These are phyloP conservation scores for Phaseolus lunatus DNA, from an alignment of 306 rosid genomes.

Conservation along the genomic window DNA sequence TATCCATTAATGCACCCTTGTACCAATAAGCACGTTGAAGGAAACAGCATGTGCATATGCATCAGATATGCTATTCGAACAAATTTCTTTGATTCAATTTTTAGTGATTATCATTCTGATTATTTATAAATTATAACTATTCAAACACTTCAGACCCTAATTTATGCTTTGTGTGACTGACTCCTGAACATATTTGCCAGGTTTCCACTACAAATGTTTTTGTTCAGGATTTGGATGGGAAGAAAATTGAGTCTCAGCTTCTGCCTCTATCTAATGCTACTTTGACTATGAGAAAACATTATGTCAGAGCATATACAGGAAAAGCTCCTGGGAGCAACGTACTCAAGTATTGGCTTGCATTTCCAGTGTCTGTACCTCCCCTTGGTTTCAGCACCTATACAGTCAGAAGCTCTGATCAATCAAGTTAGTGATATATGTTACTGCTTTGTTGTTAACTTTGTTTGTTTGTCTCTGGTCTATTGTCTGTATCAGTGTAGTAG, in stretches of 20 bases:
- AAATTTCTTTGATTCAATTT: neutral
- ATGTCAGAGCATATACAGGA: constrained; percentile 70
- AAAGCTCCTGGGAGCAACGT: constrained; percentile 48
- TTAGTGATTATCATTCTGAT: constrained; percentile 17
- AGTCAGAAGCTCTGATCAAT: constrained; percentile 55
- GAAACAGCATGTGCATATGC: constrained; percentile 18
- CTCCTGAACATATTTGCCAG: constrained; percentile 50
- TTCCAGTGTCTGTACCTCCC: constrained; percentile 79
- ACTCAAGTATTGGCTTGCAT: constrained; percentile 75
- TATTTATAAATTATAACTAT: neutral
- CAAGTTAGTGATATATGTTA: constrained; percentile 41
- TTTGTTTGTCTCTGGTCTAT: constrained; percentile 13
- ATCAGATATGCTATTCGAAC: constrained; percentile 27
- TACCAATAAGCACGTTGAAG: constrained; percentile 4
- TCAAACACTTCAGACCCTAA: constrained; percentile 32
- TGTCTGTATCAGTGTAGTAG: constrained; percentile 28
- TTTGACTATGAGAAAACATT: constrained; percentile 53
- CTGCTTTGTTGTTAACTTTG: constrained; percentile 27
- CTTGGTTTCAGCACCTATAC: constrained; percentile 83
- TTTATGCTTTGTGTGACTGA: constrained; percentile 34
- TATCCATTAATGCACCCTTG: constrained; percentile 29
- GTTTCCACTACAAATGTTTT: constrained; percentile 61
- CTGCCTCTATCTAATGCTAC: constrained; percentile 67
- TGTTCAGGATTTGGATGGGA: constrained; percentile 76
- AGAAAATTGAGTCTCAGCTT: constrained; percentile 77